Conservation (phyloP, 768 basidiomycete species). For the Kwoniella botswanensis region DNA sequence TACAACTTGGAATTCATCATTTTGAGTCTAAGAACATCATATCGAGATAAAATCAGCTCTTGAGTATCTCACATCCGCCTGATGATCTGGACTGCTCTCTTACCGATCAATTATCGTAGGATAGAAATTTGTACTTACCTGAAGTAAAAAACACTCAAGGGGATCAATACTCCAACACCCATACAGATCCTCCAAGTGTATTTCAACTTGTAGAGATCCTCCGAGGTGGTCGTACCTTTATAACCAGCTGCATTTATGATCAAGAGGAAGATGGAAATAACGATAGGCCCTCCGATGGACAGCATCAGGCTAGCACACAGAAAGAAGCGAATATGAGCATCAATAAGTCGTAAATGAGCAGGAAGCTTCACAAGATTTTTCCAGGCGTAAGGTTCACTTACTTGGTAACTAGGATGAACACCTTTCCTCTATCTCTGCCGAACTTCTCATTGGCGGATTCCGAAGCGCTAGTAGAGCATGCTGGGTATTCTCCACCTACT, state of each 20-base stretch:
- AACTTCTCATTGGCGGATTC: slow-evolving; percentile 77
- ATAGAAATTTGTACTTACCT: slow-evolving; percentile 26
- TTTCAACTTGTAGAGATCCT: slow-evolving; percentile 33
- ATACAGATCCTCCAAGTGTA: slow-evolving; percentile 58
- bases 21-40: slow-evolving; percentile 64
- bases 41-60: too few relatives aligned
- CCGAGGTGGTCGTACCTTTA: slow-evolving; percentile 30
- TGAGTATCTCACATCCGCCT: too few relatives aligned
- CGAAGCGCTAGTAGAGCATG: slow-evolving; percentile 70
- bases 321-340: not conserved
- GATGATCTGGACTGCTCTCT: too few relatives aligned
- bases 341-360: not conserved
- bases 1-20: slow-evolving; percentile 74
- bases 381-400: slow-evolving; percentile 46
- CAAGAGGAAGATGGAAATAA: slow-evolving; percentile 71
- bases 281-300: slow-evolving; percentile 71
- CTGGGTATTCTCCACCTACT: slow-evolving; percentile 79
- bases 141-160: slow-evolving; percentile 69
- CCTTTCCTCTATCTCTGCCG: slow-evolving; percentile 67
- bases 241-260: slow-evolving; percentile 63
- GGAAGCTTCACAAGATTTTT: too few relatives aligned
- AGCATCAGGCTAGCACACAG: slow-evolving; percentile 40
- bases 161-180: slow-evolving; percentile 68
- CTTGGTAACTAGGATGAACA: slow-evolving; percentile 80
- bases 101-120: too few relatives aligned